phyloP scores from a whole-genome alignment of 495 filamentous ascomycete genomes.

The Pseudotulostoma volvatum region DNA sequence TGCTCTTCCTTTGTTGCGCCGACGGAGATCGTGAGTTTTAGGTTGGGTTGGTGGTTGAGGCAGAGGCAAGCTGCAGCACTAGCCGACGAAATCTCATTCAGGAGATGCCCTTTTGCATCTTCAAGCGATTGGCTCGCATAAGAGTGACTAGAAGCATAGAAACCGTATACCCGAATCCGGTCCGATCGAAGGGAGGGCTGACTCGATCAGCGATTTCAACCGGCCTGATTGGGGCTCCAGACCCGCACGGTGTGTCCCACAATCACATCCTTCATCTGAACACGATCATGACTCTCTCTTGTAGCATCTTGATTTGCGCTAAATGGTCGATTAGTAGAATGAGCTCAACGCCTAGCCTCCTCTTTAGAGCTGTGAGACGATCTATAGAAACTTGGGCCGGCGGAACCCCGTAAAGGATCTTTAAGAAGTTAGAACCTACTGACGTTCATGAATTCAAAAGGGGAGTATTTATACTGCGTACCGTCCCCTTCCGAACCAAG shows the following conservation, averaged over 20 bases:
- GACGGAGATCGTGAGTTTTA: slow-evolving; percentile 2
- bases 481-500: too few species aligned
- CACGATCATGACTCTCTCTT: too few species aligned
- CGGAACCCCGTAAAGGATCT: too few species aligned
- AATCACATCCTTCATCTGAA: slow-evolving; percentile 9
- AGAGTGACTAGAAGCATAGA: too few species aligned
- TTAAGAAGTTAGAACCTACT: too few species aligned
- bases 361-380: slow-evolving; percentile 2
- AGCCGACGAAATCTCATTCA: neutral
- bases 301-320: slow-evolving; percentile 1
- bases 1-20: too few species aligned
- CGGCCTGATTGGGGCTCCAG: slow-evolving; percentile 4
- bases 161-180: too few species aligned
- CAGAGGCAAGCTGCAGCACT: neutral
- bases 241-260: slow-evolving; percentile 14
- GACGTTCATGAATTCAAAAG: too few species aligned
- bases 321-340: slow-evolving; percentile 5
- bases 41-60: neutral
- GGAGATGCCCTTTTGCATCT: slow-evolving; percentile 1
- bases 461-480: too few species aligned
- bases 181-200: too few species aligned
- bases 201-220: slow-evolving; percentile 8
- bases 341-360: neutral
- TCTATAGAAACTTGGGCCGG: neutral
- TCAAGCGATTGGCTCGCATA: too few species aligned